Evolutionary conservation across 495 filamentous ascomycete genomes (phyloP).

Genomic region (Aspergillus carlsbadensis): DNA sequence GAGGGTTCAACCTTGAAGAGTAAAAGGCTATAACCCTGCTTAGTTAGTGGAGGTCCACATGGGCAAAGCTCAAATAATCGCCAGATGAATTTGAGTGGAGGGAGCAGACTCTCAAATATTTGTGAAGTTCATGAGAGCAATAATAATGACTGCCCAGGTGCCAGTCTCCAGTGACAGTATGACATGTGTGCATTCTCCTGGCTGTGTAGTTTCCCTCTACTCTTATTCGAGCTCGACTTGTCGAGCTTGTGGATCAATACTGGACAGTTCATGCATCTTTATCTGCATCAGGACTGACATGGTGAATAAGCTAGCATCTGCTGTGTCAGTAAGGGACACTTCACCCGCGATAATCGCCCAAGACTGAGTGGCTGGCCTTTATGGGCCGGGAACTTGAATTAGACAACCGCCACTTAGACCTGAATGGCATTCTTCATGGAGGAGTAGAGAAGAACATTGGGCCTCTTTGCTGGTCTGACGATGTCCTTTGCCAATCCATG

Average conservation of each 20-base stretch:
- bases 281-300: conserved; percentile 1
- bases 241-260: conserved; percentile 2
- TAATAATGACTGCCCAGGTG: too few species aligned
- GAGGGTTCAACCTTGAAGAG: neutral
- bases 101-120: neutral
- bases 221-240: neutral
- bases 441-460: neutral
- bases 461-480: neutral
- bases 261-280: conserved; percentile 12
- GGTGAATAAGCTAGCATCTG: conserved; percentile 7
- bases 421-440: neutral
- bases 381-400: neutral
- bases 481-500: neutral
- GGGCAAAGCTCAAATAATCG: conserved; percentile 23
- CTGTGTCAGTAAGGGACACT: conserved; percentile 2
- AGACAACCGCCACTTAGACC: neutral
- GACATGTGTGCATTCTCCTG: conserved; percentile 9
- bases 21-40: conserved; percentile 20
- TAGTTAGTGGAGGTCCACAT: conserved; percentile 23
- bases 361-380: neutral
- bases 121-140: too few species aligned
- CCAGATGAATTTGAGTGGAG: conserved; percentile 20
- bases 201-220: neutral
- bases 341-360: neutral
- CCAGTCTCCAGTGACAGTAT: conserved; percentile 3